Evolutionary conservation across 371 early-diverging fungal genomes (phyloP), one percentile per base, ranked within the genome.

Genomic region (Lichtheimia ramosa): DNA sequence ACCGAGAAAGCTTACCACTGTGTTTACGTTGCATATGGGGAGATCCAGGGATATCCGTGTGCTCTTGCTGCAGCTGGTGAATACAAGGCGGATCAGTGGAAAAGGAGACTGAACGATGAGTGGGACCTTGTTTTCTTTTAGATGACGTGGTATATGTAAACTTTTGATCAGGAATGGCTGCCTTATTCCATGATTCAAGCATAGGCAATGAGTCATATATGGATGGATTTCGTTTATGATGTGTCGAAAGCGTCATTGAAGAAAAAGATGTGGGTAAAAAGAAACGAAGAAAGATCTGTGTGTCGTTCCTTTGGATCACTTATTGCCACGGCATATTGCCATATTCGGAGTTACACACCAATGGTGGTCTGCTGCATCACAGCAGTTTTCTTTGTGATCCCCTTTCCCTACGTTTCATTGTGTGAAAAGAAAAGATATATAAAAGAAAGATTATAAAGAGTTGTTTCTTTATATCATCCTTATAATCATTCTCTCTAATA

Each of bases 131-230:
- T 23, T 50, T 18, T 5, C 18, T 46, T 8, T 34, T 34, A 34
- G 34, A 8, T 34, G 34, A 34, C 10, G 34, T 6, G 6, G 13
- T 24, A 14, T 21, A 13, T 12, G 15, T 53, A 40, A n/a, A 39
- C 10, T 5, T 39, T 20, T 39, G 53, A 40, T 15, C n/a, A n/a
- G 15, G 52, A 15, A 15, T 10, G 8, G 39, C 28, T 53, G 7
- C 53, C n/a, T 48, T 28, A 21, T 65, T 59, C 66, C 66, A 65
- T n/a, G 66, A 42, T 41, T 60, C 61, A n/a, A 65, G 55, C 18
- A 49, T 54, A 27, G 66, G 66, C 8, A 65, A 24, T 12, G 46
- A 43, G 21, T 65, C 66, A 28, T 61, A 65, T 10, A 65, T 28
- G 0, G 61, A 65, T 18, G 52, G 20, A 18, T 52, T 14, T 25